phyloP scores from a whole-genome alignment of 352 stramenopile genomes.

The Phytophthora vignae region DNA sequence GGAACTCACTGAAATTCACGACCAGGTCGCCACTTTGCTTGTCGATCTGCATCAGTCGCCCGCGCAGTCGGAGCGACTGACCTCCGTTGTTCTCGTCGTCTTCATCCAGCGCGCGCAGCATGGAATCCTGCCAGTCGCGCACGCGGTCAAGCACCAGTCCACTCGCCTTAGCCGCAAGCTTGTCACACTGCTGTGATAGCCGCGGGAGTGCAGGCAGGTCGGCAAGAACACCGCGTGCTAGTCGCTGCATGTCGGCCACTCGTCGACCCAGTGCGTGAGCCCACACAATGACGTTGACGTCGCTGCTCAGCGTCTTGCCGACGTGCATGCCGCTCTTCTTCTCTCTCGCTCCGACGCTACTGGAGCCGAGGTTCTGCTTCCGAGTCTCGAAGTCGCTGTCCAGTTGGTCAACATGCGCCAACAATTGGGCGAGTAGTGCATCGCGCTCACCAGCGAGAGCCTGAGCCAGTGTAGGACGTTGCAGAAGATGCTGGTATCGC shows the following conservation, averaged over 20 bases:
- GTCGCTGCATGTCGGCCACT: slow-evolving; percentile 59
- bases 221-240: slow-evolving; percentile 62
- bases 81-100: slow-evolving; percentile 65
- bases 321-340: slow-evolving; percentile 55
- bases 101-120: slow-evolving; percentile 68
- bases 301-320: slow-evolving; percentile 85
- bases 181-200: slow-evolving; percentile 65
- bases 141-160: slow-evolving; percentile 84
- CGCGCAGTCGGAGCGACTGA: slow-evolving; percentile 76
- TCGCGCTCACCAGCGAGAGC: slow-evolving; percentile 88
- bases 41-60: slow-evolving; percentile 94
- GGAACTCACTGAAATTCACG: slow-evolving; percentile 94
- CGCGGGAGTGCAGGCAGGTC: slow-evolving; percentile 73
- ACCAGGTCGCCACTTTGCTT: slow-evolving; percentile 82
- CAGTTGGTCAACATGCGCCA: slow-evolving; percentile 88
- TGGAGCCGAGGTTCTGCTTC: slow-evolving; percentile 35
- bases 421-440: slow-evolving; percentile 85
- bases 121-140: slow-evolving; percentile 87
- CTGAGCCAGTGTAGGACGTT: slow-evolving; percentile 77
- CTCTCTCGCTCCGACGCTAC: slow-evolving; percentile 25
- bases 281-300: slow-evolving; percentile 89
- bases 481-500: slow-evolving; percentile 87
- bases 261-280: slow-evolving; percentile 73
- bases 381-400: slow-evolving; percentile 88
- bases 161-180: slow-evolving; percentile 58